Evolutionary conservation across 1,284 basidiomycete genomes (phyloP).

Genomic region (Papiliotrema terrestris): DNA sequence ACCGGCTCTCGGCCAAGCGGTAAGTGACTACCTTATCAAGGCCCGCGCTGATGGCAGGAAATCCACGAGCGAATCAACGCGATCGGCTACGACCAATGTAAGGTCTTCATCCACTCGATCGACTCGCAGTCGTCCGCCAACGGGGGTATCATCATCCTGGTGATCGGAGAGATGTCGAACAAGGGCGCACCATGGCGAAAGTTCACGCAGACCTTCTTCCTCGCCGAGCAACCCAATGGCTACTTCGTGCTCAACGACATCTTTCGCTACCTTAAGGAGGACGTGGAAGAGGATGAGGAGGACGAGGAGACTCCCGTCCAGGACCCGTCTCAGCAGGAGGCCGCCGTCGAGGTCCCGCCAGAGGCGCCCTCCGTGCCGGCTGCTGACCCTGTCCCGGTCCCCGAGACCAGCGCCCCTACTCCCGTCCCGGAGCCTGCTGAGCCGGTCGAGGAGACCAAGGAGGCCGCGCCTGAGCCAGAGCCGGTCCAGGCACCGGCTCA

Average conservation of each 20-base stretch:
- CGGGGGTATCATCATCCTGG: slow-evolving; percentile 97
- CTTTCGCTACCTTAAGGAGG: slow-evolving; percentile 98
- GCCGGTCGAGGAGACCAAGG: slow-evolving; percentile 20
- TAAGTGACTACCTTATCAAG: slow-evolving; percentile 45
- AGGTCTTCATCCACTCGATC: slow-evolving; percentile 94
- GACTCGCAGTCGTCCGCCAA: slow-evolving; percentile 90
- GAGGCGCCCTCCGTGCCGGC: slow-evolving; percentile 15
- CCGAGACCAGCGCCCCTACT: slow-evolving; percentile 23
- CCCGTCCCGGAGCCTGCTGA: slow-evolving; percentile 27
- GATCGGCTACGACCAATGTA: slow-evolving; percentile 93
- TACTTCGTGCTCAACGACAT: slow-evolving; percentile 99
- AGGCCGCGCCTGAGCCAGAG: slow-evolving; percentile 40
- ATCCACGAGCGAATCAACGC: slow-evolving; percentile 94
- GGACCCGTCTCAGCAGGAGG: slow-evolving; percentile 21
- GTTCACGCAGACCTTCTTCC: slow-evolving; percentile 99
- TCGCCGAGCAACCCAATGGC: slow-evolving; percentile 97
- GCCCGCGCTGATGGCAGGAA: slow-evolving; percentile 59
- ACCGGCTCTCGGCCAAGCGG: slow-evolving; percentile 83
- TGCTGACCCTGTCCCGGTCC: slow-evolving; percentile 51
- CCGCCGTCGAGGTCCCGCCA: slow-evolving; percentile 24
- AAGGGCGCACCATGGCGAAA: slow-evolving; percentile 86
- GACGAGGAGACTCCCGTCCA: slow-evolving; percentile 29
- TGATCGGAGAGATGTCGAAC: slow-evolving; percentile 98
- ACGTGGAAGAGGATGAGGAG: slow-evolving; percentile 70
- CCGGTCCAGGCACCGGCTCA: slow-evolving; percentile 35